Evolutionary conservation across 2,329 filamentous ascomycete genomes (phyloP).

Genomic region (Fusarium decemcellulare): DNA sequence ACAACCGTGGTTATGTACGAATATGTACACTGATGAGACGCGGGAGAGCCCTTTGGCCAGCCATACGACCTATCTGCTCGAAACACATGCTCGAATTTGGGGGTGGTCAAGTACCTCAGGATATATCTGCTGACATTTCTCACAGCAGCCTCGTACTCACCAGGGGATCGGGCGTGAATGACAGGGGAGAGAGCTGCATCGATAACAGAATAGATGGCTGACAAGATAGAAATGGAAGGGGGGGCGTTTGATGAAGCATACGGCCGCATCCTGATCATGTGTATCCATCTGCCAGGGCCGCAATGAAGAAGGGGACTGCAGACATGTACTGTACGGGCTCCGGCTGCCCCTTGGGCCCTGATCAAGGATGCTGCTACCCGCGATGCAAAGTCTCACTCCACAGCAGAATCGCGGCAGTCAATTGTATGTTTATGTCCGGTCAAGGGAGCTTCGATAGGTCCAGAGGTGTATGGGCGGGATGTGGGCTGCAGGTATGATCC

Average conservation of each 20-base stretch:
- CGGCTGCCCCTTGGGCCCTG: constrained; percentile 23
- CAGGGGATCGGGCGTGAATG: constrained; percentile 4
- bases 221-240: constrained; percentile 10
- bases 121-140: constrained; percentile 31
- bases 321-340: constrained; percentile 16
- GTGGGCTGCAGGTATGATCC: constrained; percentile 54
- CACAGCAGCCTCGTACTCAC: constrained; percentile 8
- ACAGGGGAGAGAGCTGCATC: background rate
- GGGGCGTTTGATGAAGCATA: constrained; percentile 32
- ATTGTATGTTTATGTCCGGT: constrained; percentile 30
- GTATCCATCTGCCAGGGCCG: constrained; percentile 20
- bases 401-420: constrained; percentile 32
- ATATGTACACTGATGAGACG: constrained; percentile 43
- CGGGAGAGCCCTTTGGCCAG: constrained; percentile 17
- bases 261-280: constrained; percentile 31
- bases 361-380: constrained; percentile 32
- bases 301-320: constrained; percentile 15
- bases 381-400: constrained; percentile 36
- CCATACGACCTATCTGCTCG: constrained; percentile 27
- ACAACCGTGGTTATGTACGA: constrained; percentile 41
- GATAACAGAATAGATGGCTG: constrained; percentile 2
- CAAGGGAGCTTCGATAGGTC: constrained; percentile 31
- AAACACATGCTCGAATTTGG: constrained; percentile 21
- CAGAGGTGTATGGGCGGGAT: constrained; percentile 30
- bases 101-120: constrained; percentile 9